Evolutionary conservation across 2,329 filamentous ascomycete genomes (phyloP), one percentile per base, ranked within the genome.

Genomic region (Alternaria sp.): DNA sequence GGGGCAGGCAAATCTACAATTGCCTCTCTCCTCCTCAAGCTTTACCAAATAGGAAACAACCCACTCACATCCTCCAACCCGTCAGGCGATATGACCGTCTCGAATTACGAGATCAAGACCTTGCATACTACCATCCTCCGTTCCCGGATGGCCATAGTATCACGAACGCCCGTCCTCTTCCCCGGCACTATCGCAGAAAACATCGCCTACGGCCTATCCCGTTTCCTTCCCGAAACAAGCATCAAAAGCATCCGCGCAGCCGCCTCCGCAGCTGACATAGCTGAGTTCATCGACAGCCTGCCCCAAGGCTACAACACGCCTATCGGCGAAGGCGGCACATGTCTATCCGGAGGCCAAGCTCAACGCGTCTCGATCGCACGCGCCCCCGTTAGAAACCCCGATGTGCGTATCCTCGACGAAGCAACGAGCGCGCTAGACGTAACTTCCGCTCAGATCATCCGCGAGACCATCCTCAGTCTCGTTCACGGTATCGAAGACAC

Each of bases 1-100:
- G 95, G 96, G 0, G 92, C 91, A n/a, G 95, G 96, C 1, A 98
- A 99, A 81, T 94, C 91, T 13, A 97, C 95, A 0, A 85, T 97
- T 36, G 86, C 91, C 0, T 87, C 91, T 0, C 81, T 98, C 0
- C 83, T 98, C 0, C 81, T 96, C 5, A 88, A 90, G 1, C 83
- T 97, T 0, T 93, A 96, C 73, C 78, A 83, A 57, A 68, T 79
- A 2, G 60, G 62, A n/a, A 32, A 26, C 0, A 53, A 44, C 32
- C 21, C 52, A 8, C 43, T 46, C 19, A 25, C 60, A 6, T 32
- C 57, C 10, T 40, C 19, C 3, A 72, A 32, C 15, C 32, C 36
- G 4, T 49, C 60, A 12, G 79, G 85, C 0, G 19, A 23, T 79
- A 25, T 93, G 3, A 87, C 84, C 2, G 89, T 93, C 68, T 86